Base-by-base conservation (phyloP, 179 eudicot genomes). In the Spinacia oleracea region DNA sequence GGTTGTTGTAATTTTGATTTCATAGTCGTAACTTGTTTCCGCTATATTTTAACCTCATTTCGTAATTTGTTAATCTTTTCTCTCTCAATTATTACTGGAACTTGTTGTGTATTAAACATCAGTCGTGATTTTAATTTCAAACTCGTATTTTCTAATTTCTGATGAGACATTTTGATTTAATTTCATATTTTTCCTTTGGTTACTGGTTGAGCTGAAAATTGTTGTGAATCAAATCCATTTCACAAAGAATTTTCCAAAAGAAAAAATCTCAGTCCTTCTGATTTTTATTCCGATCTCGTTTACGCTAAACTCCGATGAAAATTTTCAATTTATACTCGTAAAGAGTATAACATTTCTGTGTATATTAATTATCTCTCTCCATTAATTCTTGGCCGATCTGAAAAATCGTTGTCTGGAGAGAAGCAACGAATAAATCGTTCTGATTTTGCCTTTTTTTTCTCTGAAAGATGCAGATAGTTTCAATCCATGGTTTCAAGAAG, bases 401-500 rank as follows among this genome's bases (percentile, higher is more conserved):
- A 38, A 38, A 70, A 23, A 43, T 45, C 23, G 31, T 23, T 68
- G 27, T 8, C 10, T 2, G 10, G 27, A 6, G 32, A 70, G 31
- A 25, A n/a, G 29, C 20, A 0, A 10, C 71, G n/a, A 63, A 4
- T 3, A 6, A 63, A 31, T 38, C 12, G 8, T 56, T 59, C 51
- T 53, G 53, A 40, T 25, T 56, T 25, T 45, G 34, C 6, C 3
- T 38, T 38, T 38, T 46, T 29, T 50, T 6, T 76, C 27, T 46
- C 43, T 20, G 15, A 1, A 53, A 18, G 1, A 32, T 82, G 73
- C 82, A 83, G 85, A 83, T 83, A 70, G 59, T 83, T 34, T 60
- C 77, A 31, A 70, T 83, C 56, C 82, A 83, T 43, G 85, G 85
- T 32, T 79, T 51, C 60, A 83, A 70, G 56, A 55, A 70, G 34